Evolutionary conservation across 345 rosid species (phyloP), one percentile per base, ranked within the genome.

Genomic region (Durio zibethinus): DNA sequence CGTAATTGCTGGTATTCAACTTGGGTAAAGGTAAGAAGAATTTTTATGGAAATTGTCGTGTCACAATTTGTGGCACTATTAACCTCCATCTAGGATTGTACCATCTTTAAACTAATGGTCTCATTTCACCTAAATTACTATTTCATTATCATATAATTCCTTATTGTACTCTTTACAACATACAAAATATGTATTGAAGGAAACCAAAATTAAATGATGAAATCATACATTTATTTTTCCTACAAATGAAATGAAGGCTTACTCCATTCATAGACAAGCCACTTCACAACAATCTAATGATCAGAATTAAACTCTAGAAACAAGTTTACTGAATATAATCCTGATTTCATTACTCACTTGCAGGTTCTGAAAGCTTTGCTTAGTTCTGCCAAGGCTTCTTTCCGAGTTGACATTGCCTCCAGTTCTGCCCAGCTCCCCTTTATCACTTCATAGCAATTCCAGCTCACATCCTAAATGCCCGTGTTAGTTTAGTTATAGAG

Each of bases 361-460:
- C 95, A 89, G 61, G 90, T 80, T 83, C 87, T 84, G 80, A 92
- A 90, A 67, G 76, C 80, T 82, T 80, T 89, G 89, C 92, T 91
- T 74, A 89, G 84, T 77, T 87, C 80, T 62, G 75, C 57, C 78
- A 91, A 83, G 36, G 91, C 92, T 77, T 81, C 76, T 54, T 84
- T 87, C 81, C 62, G 84, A 53, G 79, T 60, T 56, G 90, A 87
- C 10, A 86, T 35, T n/a, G 88, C 88, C 9, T 80, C 83, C 78
- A 92, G 80, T 80, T 92, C 95, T 40, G 76, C 87, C 95, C 93
- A 91, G 80, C 93, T 90, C 29, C 82, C 92, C 79, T 87, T 88
- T 74, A 91, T 89, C 73, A 91, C 97, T 81, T 86, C 79, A 78
- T 78, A 88, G 86, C 94, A 89, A 76, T 88, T 91, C 79, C 75